Evolutionary conservation across 331 rosid species (phyloP).

Genomic region (Phaseolus coccineus): DNA sequence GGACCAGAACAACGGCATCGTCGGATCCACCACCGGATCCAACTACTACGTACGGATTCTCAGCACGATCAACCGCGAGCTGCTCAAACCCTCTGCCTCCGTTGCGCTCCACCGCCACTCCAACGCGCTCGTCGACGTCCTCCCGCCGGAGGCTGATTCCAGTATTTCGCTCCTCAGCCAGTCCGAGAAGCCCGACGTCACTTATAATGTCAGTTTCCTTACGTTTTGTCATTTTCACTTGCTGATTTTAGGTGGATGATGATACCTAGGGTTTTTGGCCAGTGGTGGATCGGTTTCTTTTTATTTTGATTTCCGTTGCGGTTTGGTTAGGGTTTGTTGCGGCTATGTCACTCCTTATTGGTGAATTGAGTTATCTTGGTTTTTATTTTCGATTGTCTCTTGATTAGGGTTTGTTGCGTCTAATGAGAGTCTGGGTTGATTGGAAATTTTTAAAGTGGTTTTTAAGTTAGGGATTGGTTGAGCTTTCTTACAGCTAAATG

Average conservation of each 20-base stretch:
- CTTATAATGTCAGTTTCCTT: constrained; percentile 65
- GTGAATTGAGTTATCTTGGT: not conserved
- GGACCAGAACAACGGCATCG: constrained; percentile 92
- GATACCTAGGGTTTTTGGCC: constrained; percentile 38
- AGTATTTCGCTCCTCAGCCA: constrained; percentile 96
- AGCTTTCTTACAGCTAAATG: constrained; percentile 31
- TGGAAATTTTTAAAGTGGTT: not conserved
- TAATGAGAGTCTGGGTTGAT: not conserved
- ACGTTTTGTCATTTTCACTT: not conserved
- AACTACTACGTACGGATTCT: constrained; percentile 93
- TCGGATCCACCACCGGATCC: constrained; percentile 97
- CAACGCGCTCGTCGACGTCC: constrained; percentile 93
- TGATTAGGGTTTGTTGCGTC: not conserved
- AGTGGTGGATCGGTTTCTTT: not conserved
- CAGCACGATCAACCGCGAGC: constrained; percentile 94
- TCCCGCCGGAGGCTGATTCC: constrained; percentile 98
- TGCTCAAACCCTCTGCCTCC: constrained; percentile 91
- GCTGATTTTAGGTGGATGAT: not conserved
- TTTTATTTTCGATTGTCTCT: not conserved
- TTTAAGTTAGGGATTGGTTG: not conserved
- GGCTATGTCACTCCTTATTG: not conserved
- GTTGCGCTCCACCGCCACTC: constrained; percentile 98
- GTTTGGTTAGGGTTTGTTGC: not conserved
- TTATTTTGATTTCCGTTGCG: not conserved
- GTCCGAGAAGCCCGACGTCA: constrained; percentile 98